Percentiles rank a stretch among this genome's conserved stretches.
Evolutionary conservation across 2,329 filamentous ascomycete genomes (phyloP).

Genomic region (Trichoderma harzianum): DNA sequence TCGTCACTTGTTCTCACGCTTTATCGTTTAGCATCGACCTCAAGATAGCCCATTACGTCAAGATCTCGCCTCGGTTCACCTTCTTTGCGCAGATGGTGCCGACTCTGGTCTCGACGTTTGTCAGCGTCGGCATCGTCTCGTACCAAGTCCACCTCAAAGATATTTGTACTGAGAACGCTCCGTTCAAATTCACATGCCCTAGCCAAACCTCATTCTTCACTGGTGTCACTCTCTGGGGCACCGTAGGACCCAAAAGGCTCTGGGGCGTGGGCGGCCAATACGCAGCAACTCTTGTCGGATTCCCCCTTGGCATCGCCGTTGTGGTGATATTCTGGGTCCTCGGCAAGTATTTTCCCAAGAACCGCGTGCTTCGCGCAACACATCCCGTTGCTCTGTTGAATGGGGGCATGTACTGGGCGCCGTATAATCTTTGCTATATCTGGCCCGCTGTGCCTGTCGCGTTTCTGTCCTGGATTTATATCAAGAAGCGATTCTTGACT

Average conservation of each 20-base stretch:
- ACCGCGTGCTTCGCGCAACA: constrained; percentile 35
- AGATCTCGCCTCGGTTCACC: constrained; percentile 45
- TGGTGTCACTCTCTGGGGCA: constrained; percentile 40
- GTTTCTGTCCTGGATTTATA: constrained; percentile 47
- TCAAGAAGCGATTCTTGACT: constrained; percentile 42
- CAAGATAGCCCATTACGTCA: constrained; percentile 51
- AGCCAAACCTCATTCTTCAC: constrained; percentile 25
- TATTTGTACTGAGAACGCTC: constrained; percentile 33
- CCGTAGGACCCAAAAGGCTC: constrained; percentile 36
- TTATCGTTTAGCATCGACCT: constrained; percentile 46
- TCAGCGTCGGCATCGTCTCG: constrained; percentile 12
- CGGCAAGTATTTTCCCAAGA: constrained; percentile 33
- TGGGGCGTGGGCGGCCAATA: constrained; percentile 37
- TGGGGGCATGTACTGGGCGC: constrained; percentile 40
- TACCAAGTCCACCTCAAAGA: constrained; percentile 31
- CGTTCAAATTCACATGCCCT: constrained; percentile 15
- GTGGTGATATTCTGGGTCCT: constrained; percentile 37
- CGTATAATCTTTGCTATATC: constrained; percentile 45
- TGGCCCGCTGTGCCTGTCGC: constrained; percentile 47
- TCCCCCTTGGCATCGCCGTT: constrained; percentile 37
- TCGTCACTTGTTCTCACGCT: constrained; percentile 41
- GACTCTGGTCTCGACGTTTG: constrained; percentile 39
- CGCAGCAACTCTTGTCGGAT: constrained; percentile 35
- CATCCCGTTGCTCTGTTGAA: constrained; percentile 43
- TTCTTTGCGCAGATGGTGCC: constrained; percentile 47